Evolutionary conservation across 805 yeast species (phyloP).

Genomic region (Myxozyma neotropica): DNA sequence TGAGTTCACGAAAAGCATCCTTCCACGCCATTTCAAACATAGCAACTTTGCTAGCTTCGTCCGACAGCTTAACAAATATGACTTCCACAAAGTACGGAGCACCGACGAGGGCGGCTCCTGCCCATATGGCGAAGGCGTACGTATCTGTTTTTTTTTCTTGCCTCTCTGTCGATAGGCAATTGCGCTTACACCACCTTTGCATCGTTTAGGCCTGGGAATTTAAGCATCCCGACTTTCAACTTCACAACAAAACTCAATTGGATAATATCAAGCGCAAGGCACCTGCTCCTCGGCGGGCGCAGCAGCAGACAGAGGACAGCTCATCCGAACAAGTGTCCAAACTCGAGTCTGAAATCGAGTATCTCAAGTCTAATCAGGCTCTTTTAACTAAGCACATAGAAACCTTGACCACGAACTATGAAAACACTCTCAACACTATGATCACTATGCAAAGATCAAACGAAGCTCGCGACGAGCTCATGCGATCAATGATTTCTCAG

Average conservation of each 20-base stretch:
- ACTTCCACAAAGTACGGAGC: conserved; percentile 91
- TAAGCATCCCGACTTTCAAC: conserved; percentile 83
- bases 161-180: neutral
- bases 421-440: conserved; percentile 26
- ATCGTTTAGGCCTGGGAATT: conserved; percentile 81
- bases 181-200: too few relatives aligned
- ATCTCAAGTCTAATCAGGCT: conserved; percentile 26
- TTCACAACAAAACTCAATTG: conserved; percentile 73
- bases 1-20: conserved; percentile 82
- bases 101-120: conserved; percentile 58
- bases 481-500: conserved; percentile 28
- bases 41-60: conserved; percentile 93
- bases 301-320: conserved; percentile 12
- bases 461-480: conserved; percentile 35
- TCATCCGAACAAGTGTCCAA: conserved; percentile 24
- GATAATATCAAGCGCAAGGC: conserved; percentile 68
- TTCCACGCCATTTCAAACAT: conserved; percentile 93
- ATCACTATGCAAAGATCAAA: conserved; percentile 35
- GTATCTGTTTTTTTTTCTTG: conserved; percentile 6
- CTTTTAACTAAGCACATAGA: conserved; percentile 30
- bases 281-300: conserved; percentile 34
- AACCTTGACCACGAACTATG: conserved; percentile 24
- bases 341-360: conserved; percentile 32
- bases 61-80: conserved; percentile 92
- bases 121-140: conserved; percentile 61